Evolutionary conservation across 2,329 filamentous ascomycete genomes (phyloP).

Genomic region (Dendryphion nanum): DNA sequence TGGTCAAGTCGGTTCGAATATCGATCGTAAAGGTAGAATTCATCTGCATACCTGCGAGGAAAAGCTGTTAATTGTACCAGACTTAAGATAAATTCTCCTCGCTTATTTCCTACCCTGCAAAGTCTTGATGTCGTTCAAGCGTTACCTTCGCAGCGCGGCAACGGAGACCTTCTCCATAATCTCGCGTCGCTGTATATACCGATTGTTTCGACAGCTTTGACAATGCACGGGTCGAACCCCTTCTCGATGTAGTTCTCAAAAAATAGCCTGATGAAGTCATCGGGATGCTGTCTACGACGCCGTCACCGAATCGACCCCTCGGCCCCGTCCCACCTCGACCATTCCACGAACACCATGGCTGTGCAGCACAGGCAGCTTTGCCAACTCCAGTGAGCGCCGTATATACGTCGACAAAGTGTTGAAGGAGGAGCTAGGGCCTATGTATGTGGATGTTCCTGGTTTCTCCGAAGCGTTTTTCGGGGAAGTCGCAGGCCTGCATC

Average conservation of each 20-base stretch:
- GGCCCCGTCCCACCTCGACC: not conserved
- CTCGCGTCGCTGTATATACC: not conserved
- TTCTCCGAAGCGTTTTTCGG: constrained; percentile 22
- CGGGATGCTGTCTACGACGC: constrained; percentile 34
- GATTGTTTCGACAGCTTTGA: not conserved
- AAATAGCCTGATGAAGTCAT: constrained; percentile 24
- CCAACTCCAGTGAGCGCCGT: constrained; percentile 1
- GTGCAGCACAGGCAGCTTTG: constrained; percentile 2
- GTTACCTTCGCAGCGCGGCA: not conserved
- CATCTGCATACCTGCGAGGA: no score
- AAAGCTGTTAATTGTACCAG: no score
- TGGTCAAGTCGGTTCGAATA: no score
- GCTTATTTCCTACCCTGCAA: no score
- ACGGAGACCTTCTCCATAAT: not conserved
- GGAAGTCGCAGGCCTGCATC: constrained; percentile 11
- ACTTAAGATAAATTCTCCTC: no score
- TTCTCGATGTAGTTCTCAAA: constrained; percentile 4
- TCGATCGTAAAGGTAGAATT: no score
- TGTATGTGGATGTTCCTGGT: constrained; percentile 18
- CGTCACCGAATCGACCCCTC: constrained; percentile 1
- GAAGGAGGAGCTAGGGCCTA: constrained; percentile 5
- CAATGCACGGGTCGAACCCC: not conserved
- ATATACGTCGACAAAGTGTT: constrained; percentile 5
- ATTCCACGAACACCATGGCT: constrained; percentile 3
- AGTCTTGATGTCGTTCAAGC: not conserved